These are phyloP conservation scores for Inonotus hispidus DNA, from an alignment of 1,284 basidiomycete genomes.

Conservation along the genomic window DNA sequence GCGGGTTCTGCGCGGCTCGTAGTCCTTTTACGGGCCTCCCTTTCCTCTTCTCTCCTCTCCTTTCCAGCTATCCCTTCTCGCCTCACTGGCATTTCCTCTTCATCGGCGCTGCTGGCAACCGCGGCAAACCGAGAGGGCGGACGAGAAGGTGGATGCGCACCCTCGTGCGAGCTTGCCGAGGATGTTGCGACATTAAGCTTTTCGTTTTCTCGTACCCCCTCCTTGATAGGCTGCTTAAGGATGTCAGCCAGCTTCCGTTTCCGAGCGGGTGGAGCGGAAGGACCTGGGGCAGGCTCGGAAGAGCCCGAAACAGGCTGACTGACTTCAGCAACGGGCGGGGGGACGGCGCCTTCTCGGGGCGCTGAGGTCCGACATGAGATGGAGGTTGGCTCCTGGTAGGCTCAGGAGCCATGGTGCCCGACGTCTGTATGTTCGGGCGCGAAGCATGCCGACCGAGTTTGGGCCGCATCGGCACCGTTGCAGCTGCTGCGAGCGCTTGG, in stretches of 20 bases:
- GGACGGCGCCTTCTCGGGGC: slow-evolving; percentile 5
- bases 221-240: background rate
- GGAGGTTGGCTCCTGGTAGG: background rate
- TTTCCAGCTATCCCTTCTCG: background rate
- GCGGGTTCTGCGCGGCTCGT: background rate
- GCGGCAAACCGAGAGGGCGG: background rate
- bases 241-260: background rate
- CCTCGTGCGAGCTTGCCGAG: background rate
- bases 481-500: slow-evolving; percentile 4
- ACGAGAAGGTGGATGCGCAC: background rate
- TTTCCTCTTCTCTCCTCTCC: background rate
- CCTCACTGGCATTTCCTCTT: background rate
- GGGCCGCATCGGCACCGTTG: background rate
- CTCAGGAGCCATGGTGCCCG: background rate
- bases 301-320: no score
- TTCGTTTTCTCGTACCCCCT: background rate
- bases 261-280: background rate
- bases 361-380: background rate
- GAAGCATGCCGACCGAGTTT: background rate
- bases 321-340: background rate
- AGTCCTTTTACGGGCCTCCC: background rate
- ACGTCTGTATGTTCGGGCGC: slow-evolving; percentile 1
- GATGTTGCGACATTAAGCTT: background rate
- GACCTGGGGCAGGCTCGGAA: no score
- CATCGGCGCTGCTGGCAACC: background rate